Conservation (phyloP, 2,329 filamentous ascomycete species). For the Lomentospora prolificans region DNA sequence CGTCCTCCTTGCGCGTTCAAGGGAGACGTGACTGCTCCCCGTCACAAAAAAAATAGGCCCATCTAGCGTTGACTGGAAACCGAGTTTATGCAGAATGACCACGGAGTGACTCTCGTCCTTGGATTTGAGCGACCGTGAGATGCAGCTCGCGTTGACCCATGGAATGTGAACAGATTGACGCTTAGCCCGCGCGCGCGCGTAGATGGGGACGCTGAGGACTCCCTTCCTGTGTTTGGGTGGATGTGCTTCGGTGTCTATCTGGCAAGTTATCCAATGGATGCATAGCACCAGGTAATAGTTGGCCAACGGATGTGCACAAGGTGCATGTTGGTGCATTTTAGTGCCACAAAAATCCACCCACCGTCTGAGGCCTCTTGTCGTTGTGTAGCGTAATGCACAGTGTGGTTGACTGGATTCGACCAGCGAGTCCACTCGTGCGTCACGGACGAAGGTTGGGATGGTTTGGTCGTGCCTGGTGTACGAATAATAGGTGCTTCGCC, state of each 20-base stretch:
- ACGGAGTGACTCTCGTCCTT: neutral
- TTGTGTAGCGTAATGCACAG: neutral
- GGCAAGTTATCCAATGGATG: slow-evolving; percentile 1
- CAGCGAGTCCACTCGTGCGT: neutral
- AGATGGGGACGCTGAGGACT: neutral
- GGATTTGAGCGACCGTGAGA: neutral
- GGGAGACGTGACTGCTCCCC: no score
- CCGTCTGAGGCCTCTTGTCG: slow-evolving; percentile 1
- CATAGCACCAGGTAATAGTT: slow-evolving; percentile 1
- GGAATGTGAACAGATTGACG: neutral
- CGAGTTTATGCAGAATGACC: neutral
- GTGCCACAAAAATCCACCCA: neutral
- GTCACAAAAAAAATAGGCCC: neutral
- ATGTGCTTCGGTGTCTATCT: neutral
- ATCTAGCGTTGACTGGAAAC: neutral
- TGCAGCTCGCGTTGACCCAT: slow-evolving; percentile 1
- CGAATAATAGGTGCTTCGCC: neutral
- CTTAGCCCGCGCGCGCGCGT: neutral
- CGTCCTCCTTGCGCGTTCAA: no score
- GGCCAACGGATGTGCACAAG: slow-evolving; percentile 1
- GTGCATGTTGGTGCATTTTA: slow-evolving; percentile 5
- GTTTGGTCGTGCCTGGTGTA: neutral
- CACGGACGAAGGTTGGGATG: neutral
- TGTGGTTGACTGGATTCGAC: neutral
- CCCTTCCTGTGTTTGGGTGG: neutral